Evolutionary conservation across 2,329 filamentous ascomycete genomes (phyloP).

Genomic region (Exophiala calicioides): DNA sequence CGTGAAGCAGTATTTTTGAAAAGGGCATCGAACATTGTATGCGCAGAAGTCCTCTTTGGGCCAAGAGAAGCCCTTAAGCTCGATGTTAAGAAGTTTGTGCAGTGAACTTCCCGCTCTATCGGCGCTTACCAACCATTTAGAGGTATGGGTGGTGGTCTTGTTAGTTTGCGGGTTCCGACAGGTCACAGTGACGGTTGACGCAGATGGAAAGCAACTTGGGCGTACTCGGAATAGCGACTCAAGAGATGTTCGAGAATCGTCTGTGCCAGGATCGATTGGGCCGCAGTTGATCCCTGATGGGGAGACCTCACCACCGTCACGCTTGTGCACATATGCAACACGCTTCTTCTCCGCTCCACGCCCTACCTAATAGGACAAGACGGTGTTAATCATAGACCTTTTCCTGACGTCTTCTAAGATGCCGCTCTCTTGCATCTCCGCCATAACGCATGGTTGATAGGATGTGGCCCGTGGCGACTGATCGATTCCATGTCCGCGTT

Average conservation of each 20-base stretch:
- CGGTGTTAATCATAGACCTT: slow-evolving; percentile 6
- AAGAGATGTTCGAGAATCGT: too few relatives aligned
- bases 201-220: too few relatives aligned
- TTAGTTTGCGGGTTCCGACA: slow-evolving; percentile 24
- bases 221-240: too few relatives aligned
- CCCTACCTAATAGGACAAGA: slow-evolving; percentile 4
- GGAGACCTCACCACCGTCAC: too few relatives aligned
- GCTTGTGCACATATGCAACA: too few relatives aligned
- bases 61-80: slow-evolving; percentile 13
- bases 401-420: slow-evolving; percentile 9
- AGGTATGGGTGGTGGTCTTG: background rate
- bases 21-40: slow-evolving; percentile 13
- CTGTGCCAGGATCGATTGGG: too few relatives aligned
- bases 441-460: slow-evolving; percentile 13
- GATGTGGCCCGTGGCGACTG: slow-evolving; percentile 5
- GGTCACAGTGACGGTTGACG: too few relatives aligned
- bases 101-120: slow-evolving; percentile 8
- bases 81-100: background rate
- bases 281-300: too few relatives aligned
- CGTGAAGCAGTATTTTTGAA: slow-evolving; percentile 11
- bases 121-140: slow-evolving; percentile 6
- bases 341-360: slow-evolving; percentile 24
- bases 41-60: slow-evolving; percentile 14
- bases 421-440: slow-evolving; percentile 9
- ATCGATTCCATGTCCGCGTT: slow-evolving; percentile 1